phyloP scores from a whole-genome alignment of 768 basidiomycete genomes.

The Suillus subalutaceus region DNA sequence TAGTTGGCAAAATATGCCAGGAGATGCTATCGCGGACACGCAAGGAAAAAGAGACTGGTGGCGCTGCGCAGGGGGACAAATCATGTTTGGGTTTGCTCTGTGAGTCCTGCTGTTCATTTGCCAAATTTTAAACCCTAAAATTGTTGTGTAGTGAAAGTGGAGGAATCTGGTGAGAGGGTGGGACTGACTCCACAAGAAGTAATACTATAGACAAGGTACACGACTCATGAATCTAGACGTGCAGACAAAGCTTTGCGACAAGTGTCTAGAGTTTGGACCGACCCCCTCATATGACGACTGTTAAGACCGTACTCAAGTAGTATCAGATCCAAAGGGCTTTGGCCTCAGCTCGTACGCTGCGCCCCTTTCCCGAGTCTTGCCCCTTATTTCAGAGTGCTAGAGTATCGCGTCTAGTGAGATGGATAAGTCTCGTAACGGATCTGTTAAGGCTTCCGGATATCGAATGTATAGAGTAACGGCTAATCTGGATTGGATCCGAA shows the following conservation, averaged over 20 bases:
- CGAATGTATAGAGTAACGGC: too few species aligned
- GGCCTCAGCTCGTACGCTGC: too few species aligned
- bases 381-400: too few species aligned
- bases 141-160: background rate
- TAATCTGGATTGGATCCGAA: too few species aligned
- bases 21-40: slow-evolving; percentile 34
- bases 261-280: slow-evolving; percentile 25
- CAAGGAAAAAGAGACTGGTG: slow-evolving; percentile 35
- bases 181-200: slow-evolving; percentile 4
- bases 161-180: background rate
- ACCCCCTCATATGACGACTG: slow-evolving; percentile 45
- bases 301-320: too few species aligned
- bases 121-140: background rate
- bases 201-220: slow-evolving; percentile 11
- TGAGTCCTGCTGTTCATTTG: background rate
- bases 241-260: slow-evolving; percentile 31
- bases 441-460: too few species aligned
- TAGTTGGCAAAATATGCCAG: slow-evolving; percentile 37
- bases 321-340: too few species aligned
- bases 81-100: slow-evolving; percentile 3
- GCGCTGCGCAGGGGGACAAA: slow-evolving; percentile 18
- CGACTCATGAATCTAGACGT: slow-evolving; percentile 19
- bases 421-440: too few species aligned
- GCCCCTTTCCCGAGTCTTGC: too few species aligned
- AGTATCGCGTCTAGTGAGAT: too few species aligned